Evolutionary conservation across 1,284 basidiomycete species (phyloP).

Genomic region (Thecaphora frezii): DNA sequence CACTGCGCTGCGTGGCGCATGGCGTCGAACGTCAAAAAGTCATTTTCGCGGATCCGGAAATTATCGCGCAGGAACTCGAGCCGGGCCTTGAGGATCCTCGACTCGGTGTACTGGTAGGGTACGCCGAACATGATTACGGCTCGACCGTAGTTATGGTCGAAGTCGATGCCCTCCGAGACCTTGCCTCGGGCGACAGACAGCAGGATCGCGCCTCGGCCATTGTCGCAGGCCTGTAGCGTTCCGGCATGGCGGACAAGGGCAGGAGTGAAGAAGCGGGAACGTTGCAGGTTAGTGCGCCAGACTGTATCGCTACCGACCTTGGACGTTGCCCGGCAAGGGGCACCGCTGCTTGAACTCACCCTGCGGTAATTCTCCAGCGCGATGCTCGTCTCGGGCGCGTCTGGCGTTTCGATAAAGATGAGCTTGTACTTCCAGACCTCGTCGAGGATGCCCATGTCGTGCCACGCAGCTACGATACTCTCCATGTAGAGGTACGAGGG

Average conservation of each 20-base stretch:
- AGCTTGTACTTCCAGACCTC: slow-evolving; percentile 99
- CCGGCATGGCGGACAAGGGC: no score
- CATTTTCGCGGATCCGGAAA: slow-evolving; percentile 95
- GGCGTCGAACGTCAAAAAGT: slow-evolving; percentile 97
- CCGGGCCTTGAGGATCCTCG: slow-evolving; percentile 92
- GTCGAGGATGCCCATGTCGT: slow-evolving; percentile 99
- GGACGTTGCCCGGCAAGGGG: no score
- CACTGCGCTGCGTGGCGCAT: slow-evolving; percentile 99
- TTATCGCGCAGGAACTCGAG: slow-evolving; percentile 97
- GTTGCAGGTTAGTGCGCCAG: no score
- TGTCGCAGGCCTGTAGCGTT: slow-evolving; percentile 88
- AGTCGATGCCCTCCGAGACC: slow-evolving; percentile 99
- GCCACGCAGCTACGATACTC: slow-evolving; percentile 98
- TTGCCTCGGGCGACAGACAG: slow-evolving; percentile 97
- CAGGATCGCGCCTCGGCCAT: slow-evolving; percentile 93
- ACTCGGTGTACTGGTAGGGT: slow-evolving; percentile 98
- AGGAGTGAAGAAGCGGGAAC: no score
- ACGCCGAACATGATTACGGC: slow-evolving; percentile 99
- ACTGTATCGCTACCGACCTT: no score
- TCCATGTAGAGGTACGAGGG: slow-evolving; percentile 99
- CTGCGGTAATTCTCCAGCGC: slow-evolving; percentile 95
- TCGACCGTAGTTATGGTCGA: slow-evolving; percentile 92
- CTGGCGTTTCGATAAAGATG: slow-evolving; percentile 98
- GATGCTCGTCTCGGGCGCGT: slow-evolving; percentile 97
- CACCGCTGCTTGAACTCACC: slow-evolving; percentile 62